Conservation (phyloP, 2,329 filamentous ascomycete genomes). For the Proliferodiscus dingleyae region DNA sequence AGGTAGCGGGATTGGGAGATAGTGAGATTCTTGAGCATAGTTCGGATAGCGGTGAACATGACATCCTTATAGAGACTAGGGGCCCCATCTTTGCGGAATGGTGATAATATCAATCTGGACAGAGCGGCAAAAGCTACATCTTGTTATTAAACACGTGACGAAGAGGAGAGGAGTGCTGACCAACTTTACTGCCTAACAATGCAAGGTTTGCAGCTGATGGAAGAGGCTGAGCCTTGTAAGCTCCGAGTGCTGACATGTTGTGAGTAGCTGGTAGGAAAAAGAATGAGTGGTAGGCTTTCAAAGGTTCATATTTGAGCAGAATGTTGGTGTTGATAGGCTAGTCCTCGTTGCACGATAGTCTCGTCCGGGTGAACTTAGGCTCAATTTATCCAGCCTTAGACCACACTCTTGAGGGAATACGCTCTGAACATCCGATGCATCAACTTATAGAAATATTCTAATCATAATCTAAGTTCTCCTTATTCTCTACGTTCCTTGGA, state of each 20-base stretch:
- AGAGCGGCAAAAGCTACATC: background rate
- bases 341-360: too few relatives aligned
- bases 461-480: too few relatives aligned
- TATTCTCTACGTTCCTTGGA: too few relatives aligned
- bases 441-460: too few relatives aligned
- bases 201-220: background rate
- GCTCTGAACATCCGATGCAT: too few relatives aligned
- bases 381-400: too few relatives aligned
- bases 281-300: too few relatives aligned
- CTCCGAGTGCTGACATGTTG: background rate
- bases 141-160: background rate
- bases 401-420: too few relatives aligned
- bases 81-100: background rate
- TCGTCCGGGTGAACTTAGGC: too few relatives aligned
- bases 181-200: background rate
- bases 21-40: background rate
- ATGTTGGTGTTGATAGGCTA: too few relatives aligned
- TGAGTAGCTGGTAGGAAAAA: background rate
- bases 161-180: background rate
- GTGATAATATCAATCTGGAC: background rate
- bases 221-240: background rate
- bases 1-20: background rate
- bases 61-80: background rate
- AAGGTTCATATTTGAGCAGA: too few relatives aligned
- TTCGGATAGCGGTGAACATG: background rate